These are phyloP conservation scores for Penicillium psychrosexuale DNA, from an alignment of 2,329 filamentous ascomycete genomes.

Conservation along the genomic window DNA sequence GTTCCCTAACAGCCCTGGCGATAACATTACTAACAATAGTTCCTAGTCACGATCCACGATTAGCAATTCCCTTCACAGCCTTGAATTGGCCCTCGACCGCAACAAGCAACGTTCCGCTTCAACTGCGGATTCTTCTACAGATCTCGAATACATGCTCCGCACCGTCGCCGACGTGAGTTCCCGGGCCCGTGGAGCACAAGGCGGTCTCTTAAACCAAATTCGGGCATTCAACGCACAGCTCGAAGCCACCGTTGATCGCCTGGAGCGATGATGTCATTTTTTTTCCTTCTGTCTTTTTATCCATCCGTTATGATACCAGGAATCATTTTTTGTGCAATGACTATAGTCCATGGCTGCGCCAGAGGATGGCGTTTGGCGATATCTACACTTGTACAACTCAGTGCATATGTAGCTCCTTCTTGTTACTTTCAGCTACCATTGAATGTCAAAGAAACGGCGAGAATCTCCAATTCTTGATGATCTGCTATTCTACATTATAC, in stretches of 20 bases:
- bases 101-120: constrained; percentile 26
- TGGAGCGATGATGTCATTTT: constrained; percentile 24
- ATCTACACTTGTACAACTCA: neutral
- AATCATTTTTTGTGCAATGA: neutral
- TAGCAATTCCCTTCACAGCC: constrained; percentile 43
- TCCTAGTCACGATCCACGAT: constrained; percentile 39
- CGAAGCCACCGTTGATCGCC: constrained; percentile 32
- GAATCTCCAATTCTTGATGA: neutral
- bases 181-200: constrained; percentile 36
- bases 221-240: constrained; percentile 44
- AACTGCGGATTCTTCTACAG: constrained; percentile 27
- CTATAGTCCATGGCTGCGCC: constrained; percentile 1
- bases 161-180: constrained; percentile 43
- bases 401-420: neutral
- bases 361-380: constrained; percentile 1
- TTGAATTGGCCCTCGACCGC: constrained; percentile 43
- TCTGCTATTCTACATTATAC: neutral
- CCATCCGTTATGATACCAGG: constrained; percentile 8
- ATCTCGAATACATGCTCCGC: constrained; percentile 45
- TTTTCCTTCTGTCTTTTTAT: constrained; percentile 2
- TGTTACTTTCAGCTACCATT: neutral
- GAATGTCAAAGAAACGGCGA: neutral
- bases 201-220: constrained; percentile 43
- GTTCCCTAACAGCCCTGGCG: neutral
- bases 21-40: constrained; percentile 9